phyloP scores from a whole-genome alignment of 1,284 basidiomycete species.

The Porodaedalea pini region DNA sequence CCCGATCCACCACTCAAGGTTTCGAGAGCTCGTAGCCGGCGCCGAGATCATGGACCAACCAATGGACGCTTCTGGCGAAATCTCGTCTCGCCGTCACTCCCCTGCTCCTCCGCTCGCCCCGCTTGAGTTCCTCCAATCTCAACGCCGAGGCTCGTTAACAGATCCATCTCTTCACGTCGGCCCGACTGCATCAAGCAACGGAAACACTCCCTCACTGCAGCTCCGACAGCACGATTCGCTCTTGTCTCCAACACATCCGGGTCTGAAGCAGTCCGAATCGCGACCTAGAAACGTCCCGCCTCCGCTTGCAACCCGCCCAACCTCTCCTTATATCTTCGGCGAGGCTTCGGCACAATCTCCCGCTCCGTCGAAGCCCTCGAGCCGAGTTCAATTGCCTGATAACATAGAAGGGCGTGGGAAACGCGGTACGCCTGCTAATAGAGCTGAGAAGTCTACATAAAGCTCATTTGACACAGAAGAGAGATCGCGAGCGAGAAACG shows the following conservation, averaged over 20 bases:
- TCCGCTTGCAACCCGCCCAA: slow-evolving; percentile 47
- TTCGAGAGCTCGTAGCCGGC: slow-evolving; percentile 10
- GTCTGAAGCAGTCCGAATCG: slow-evolving; percentile 33
- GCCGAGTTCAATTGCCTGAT: slow-evolving; percentile 45
- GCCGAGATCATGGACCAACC: slow-evolving; percentile 21
- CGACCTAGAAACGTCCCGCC: slow-evolving; percentile 32
- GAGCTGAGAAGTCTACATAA: slow-evolving; percentile 17
- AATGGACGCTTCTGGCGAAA: slow-evolving; percentile 16
- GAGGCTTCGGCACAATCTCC: slow-evolving; percentile 48
- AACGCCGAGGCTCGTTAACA: slow-evolving; percentile 74
- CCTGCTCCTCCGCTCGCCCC: slow-evolving; percentile 57
- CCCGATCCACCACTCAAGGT: background rate
- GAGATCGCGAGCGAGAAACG: slow-evolving; percentile 2
- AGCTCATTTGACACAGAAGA: slow-evolving; percentile 9
- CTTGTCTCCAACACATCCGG: slow-evolving; percentile 28
- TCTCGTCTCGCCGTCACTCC: slow-evolving; percentile 34
- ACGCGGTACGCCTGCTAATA: slow-evolving; percentile 29
- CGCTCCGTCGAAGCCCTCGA: slow-evolving; percentile 47
- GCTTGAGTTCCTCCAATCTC: slow-evolving; percentile 71
- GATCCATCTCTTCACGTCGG: slow-evolving; percentile 71
- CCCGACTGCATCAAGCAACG: slow-evolving; percentile 33
- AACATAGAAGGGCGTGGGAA: slow-evolving; percentile 19
- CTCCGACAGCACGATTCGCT: slow-evolving; percentile 31
- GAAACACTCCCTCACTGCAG: slow-evolving; percentile 24
- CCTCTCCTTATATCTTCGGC: slow-evolving; percentile 67